Conservation (phyloP, 176 grass and related monocot genomes). For the Oryza meridionalis region DNA sequence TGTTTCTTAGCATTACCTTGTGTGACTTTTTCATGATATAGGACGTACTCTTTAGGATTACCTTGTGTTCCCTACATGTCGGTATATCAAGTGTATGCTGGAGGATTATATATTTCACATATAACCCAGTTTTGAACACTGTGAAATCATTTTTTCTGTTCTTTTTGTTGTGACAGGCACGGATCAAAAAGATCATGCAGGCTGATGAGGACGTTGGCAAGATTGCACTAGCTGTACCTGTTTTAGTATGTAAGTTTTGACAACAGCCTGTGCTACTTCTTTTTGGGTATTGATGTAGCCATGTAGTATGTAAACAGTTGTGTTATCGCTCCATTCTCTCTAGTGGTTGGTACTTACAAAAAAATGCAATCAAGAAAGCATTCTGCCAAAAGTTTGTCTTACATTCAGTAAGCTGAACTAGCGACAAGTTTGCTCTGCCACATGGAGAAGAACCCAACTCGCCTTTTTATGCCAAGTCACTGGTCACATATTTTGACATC, state of each 20-base stretch:
- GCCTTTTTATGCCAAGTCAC: too few relatives aligned
- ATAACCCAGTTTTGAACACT: neutral
- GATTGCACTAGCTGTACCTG: slow-evolving; percentile 93
- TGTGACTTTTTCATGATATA: slow-evolving; percentile 8
- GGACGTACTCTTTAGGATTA: neutral
- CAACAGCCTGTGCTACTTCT: slow-evolving; percentile 18
- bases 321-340: neutral
- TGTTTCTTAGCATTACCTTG: slow-evolving; percentile 19
- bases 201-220: slow-evolving; percentile 99
- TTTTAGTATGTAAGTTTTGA: slow-evolving; percentile 92
- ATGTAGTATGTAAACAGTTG: neutral
- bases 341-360: neutral
- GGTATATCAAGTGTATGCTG: neutral
- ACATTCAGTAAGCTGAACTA: neutral
- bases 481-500: neutral
- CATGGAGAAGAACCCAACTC: too few relatives aligned
- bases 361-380: slow-evolving; percentile 4
- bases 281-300: slow-evolving; percentile 9
- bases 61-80: neutral
- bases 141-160: slow-evolving; percentile 22
- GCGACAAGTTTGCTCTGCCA: neutral
- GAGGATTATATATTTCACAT: slow-evolving; percentile 29
- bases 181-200: slow-evolving; percentile 99
- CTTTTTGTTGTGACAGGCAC: slow-evolving; percentile 59
- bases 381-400: neutral